A percentile compares a stretch with the other conserved stretches of the same genome.
phyloP scores from a whole-genome alignment of 306 rosid species.

The Lathyrus sativus region DNA sequence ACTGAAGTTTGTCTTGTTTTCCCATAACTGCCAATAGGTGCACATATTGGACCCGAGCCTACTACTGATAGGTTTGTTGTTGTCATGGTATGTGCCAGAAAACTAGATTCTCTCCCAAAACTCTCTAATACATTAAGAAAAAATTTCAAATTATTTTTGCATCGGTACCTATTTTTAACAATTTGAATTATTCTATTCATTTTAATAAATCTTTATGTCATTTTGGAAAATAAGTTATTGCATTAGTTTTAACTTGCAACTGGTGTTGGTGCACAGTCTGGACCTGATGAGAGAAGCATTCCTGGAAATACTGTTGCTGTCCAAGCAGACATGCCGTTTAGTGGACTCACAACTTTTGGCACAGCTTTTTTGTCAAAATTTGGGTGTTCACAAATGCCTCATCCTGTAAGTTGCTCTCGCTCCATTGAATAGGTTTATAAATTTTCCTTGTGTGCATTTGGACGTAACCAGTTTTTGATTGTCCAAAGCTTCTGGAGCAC shows the following conservation, averaged over 20 bases:
- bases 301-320: slow-evolving; percentile 96
- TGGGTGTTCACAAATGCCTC: slow-evolving; percentile 93
- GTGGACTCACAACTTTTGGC: slow-evolving; percentile 88
- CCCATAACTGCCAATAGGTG: slow-evolving; percentile 55
- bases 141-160: slow-evolving; percentile 16
- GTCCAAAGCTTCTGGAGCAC: slow-evolving; percentile 72
- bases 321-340: slow-evolving; percentile 94
- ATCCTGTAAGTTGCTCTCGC: slow-evolving; percentile 61
- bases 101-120: slow-evolving; percentile 12
- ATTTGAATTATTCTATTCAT: slow-evolving; percentile 5
- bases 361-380: slow-evolving; percentile 89
- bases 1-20: slow-evolving; percentile 34
- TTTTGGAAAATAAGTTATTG: slow-evolving; percentile 29
- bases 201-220: slow-evolving; percentile 19
- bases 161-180: slow-evolving; percentile 8
- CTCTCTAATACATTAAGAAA: slow-evolving; percentile 12
- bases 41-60: slow-evolving; percentile 97
- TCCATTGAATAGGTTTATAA: slow-evolving; percentile 1
- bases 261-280: slow-evolving; percentile 63
- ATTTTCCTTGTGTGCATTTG: slow-evolving; percentile 24
- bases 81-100: slow-evolving; percentile 69
- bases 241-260: slow-evolving; percentile 34
- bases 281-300: slow-evolving; percentile 86
- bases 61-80: slow-evolving; percentile 97
- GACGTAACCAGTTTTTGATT: slow-evolving; percentile 8